Evolutionary conservation across 768 basidiomycete species (phyloP).

Genomic region (Dacryopinax spathularia): DNA sequence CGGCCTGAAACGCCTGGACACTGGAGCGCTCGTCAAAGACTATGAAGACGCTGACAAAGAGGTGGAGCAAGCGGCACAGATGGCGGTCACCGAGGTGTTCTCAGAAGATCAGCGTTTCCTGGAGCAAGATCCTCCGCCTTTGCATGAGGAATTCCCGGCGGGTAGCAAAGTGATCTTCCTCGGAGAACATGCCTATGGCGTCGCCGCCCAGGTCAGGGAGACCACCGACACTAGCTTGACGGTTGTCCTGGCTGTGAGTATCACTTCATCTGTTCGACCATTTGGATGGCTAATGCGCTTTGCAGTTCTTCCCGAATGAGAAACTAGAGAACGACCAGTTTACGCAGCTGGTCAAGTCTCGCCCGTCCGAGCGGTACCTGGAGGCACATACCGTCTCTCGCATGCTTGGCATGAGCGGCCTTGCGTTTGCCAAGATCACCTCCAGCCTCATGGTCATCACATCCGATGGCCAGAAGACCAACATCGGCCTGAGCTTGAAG

Average conservation of each 20-base stretch:
- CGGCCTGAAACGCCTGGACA: constrained; percentile 84
- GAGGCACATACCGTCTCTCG: constrained; percentile 70
- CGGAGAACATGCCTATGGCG: constrained; percentile 89
- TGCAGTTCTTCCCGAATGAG: constrained; percentile 77
- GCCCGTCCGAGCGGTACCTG: constrained; percentile 45
- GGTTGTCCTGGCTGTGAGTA: constrained; percentile 69
- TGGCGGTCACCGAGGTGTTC: constrained; percentile 61
- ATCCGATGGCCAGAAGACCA: constrained; percentile 62
- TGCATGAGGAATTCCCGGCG: constrained; percentile 79
- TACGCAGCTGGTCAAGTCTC: constrained; percentile 44
- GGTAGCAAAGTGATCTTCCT: constrained; percentile 92
- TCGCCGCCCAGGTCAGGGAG: constrained; percentile 73
- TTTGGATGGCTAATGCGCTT: background rate
- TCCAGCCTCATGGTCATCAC: constrained; percentile 84
- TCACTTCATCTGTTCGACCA: background rate
- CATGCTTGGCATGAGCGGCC: constrained; percentile 54
- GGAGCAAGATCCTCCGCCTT: constrained; percentile 66
- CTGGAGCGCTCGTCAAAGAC: constrained; percentile 87
- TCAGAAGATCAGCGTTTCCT: constrained; percentile 81
- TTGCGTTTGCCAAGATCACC: constrained; percentile 77
- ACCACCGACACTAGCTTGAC: constrained; percentile 59
- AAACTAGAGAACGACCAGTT: constrained; percentile 65
- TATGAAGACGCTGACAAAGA: constrained; percentile 76
- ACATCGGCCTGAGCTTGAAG: constrained; percentile 87
- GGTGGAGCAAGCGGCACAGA: constrained; percentile 72